Conservation (phyloP, 768 basidiomycete species). For the Phallus indusiatus region DNA sequence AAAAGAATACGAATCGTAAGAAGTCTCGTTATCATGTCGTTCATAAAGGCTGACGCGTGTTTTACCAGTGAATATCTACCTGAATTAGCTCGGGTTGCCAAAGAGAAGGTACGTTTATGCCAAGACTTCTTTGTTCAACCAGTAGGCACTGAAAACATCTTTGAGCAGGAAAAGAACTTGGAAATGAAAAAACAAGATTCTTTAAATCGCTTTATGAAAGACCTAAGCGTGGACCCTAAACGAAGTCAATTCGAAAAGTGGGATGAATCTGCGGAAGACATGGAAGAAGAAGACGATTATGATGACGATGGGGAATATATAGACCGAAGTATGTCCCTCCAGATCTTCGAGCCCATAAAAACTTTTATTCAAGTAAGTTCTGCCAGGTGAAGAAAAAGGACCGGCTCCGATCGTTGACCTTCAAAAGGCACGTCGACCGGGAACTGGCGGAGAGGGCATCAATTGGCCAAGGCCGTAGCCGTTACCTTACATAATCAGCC, state of each 20-base stretch:
- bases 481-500: neutral
- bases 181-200: slow-evolving; percentile 66
- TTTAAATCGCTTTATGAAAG: slow-evolving; percentile 66
- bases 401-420: slow-evolving; percentile 73
- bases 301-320: slow-evolving; percentile 50
- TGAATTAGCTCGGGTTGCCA: slow-evolving; percentile 62
- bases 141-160: neutral
- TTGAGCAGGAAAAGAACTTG: slow-evolving; percentile 51
- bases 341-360: neutral
- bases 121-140: neutral
- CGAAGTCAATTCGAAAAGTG: slow-evolving; percentile 49
- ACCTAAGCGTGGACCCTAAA: slow-evolving; percentile 67
- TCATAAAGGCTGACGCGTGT: neutral
- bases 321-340: slow-evolving; percentile 51
- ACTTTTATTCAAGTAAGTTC: neutral
- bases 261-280: slow-evolving; percentile 49
- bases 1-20: slow-evolving; percentile 82
- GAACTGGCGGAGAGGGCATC: slow-evolving; percentile 43
- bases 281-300: slow-evolving; percentile 40
- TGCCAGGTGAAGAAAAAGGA: slow-evolving; percentile 55
- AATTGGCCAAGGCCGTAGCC: slow-evolving; percentile 62
- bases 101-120: slow-evolving; percentile 17
- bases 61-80: slow-evolving; percentile 77
- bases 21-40: slow-evolving; percentile 2
- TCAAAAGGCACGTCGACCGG: slow-evolving; percentile 38